These are phyloP conservation scores for Akanthomyces muscarius DNA, from an alignment of 2,329 filamentous ascomycete genomes.

Conservation along the genomic window DNA sequence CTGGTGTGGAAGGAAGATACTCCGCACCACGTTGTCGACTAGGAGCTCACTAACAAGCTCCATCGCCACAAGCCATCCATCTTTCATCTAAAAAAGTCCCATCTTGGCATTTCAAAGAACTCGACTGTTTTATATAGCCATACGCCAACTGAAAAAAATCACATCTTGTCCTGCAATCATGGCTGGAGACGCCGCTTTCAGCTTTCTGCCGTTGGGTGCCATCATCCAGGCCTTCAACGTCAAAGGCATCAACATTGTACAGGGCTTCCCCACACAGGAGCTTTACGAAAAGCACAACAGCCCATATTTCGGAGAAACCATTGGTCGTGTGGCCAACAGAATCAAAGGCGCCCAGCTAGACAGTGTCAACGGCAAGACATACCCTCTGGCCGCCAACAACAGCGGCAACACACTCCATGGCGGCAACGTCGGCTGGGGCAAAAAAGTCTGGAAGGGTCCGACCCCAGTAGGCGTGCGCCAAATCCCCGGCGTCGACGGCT, in stretches of 20 bases:
- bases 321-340: constrained; percentile 81
- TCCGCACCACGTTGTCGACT: constrained; percentile 10
- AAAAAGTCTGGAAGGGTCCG: constrained; percentile 72
- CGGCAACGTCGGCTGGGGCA: constrained; percentile 73
- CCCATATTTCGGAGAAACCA: constrained; percentile 88
- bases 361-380: constrained; percentile 66
- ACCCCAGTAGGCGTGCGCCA: constrained; percentile 49
- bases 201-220: constrained; percentile 71
- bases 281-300: constrained; percentile 72
- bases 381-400: constrained; percentile 71
- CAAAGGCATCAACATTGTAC: constrained; percentile 78
- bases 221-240: constrained; percentile 79
- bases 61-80: constrained; percentile 22
- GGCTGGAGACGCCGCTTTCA: constrained; percentile 45
- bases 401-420: constrained; percentile 73
- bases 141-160: neutral
- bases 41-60: constrained; percentile 7
- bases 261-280: constrained; percentile 72
- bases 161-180: neutral
- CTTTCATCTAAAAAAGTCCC: neutral
- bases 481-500: constrained; percentile 47
- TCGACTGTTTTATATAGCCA: neutral
- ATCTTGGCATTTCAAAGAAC: neutral
- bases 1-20: neutral
- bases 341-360: constrained; percentile 68